These are phyloP conservation scores for Hibiscus mutabilis DNA, from an alignment of 345 rosid genomes.

Conservation along the genomic window DNA sequence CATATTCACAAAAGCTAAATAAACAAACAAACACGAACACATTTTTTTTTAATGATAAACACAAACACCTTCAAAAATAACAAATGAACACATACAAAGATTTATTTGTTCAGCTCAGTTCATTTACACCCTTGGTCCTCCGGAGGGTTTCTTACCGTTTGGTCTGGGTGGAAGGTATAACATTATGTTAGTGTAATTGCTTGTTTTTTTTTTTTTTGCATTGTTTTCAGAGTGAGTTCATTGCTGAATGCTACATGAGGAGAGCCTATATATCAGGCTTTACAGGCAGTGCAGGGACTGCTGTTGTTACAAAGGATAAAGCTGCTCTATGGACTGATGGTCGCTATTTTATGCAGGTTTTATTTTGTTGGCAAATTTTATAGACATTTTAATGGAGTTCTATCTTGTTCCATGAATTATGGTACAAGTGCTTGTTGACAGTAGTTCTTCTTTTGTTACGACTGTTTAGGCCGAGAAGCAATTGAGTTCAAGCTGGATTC, in stretches of 20 bases:
- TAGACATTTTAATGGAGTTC: neutral
- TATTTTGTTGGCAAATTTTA: neutral
- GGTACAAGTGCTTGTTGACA: neutral
- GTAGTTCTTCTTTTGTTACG: neutral
- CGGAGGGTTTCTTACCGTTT: too few relatives aligned
- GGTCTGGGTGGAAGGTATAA: too few relatives aligned
- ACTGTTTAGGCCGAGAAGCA: constrained; percentile 77
- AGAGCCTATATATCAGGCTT: constrained; percentile 81
- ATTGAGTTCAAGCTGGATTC: constrained; percentile 70
- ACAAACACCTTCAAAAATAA: too few relatives aligned
- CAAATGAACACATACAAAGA: too few relatives aligned
- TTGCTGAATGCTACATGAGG: constrained; percentile 87
- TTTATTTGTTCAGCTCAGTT: too few relatives aligned
- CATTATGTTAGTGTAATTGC: neutral
- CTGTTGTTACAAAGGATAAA: constrained; percentile 78
- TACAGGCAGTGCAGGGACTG: constrained; percentile 93
- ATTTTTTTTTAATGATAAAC: too few relatives aligned
- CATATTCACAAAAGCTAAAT: too few relatives aligned
- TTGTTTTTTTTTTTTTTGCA: constrained; percentile 6
- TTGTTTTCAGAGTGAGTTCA: constrained; percentile 76
- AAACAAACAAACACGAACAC: too few relatives aligned
- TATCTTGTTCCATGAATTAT: neutral
- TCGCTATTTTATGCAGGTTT: constrained; percentile 96
- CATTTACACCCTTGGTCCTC: too few relatives aligned
- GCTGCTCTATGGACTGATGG: constrained; percentile 99